A percentile compares a stretch with the other conserved stretches of the same genome.
phyloP scores from a whole-genome alignment of 345 rosid species.

The Sisymbrium irio region DNA sequence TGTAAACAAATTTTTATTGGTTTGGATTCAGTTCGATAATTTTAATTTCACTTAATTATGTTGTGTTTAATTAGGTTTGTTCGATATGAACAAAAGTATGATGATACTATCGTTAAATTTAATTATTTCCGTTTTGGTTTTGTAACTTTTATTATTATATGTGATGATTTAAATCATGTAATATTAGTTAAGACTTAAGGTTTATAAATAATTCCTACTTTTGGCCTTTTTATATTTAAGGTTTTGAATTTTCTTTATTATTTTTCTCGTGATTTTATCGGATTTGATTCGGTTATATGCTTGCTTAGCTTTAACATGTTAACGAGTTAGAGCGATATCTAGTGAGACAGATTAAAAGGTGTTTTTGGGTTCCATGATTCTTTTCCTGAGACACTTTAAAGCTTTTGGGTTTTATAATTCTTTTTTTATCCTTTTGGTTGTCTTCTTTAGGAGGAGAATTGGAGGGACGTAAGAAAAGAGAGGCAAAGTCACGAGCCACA shows the following conservation, averaged over 20 bases:
- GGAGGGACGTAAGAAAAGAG: constrained; percentile 25
- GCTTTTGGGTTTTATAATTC: constrained; percentile 5
- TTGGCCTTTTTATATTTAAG: neutral
- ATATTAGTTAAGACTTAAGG: neutral
- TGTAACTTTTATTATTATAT: neutral
- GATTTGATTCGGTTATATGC: neutral
- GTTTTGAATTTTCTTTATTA: neutral
- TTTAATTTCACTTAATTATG: neutral
- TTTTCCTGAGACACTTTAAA: constrained; percentile 12
- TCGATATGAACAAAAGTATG: neutral
- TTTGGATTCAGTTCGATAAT: neutral
- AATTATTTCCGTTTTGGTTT: neutral
- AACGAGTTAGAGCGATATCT: neutral
- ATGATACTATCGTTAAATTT: neutral
- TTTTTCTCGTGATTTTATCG: neutral
- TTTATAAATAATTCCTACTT: neutral
- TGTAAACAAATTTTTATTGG: neutral
- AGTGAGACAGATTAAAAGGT: neutral
- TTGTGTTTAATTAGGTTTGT: neutral
- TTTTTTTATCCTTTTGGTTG: neutral
- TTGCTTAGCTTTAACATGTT: neutral
- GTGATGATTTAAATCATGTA: neutral
- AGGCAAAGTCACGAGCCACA: constrained; percentile 38
- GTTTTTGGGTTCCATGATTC: neutral
- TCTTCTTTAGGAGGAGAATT: constrained; percentile 13